Evolutionary conservation across 2,329 filamentous ascomycete genomes (phyloP).

Genomic region (Aspergillus puulaauensis): DNA sequence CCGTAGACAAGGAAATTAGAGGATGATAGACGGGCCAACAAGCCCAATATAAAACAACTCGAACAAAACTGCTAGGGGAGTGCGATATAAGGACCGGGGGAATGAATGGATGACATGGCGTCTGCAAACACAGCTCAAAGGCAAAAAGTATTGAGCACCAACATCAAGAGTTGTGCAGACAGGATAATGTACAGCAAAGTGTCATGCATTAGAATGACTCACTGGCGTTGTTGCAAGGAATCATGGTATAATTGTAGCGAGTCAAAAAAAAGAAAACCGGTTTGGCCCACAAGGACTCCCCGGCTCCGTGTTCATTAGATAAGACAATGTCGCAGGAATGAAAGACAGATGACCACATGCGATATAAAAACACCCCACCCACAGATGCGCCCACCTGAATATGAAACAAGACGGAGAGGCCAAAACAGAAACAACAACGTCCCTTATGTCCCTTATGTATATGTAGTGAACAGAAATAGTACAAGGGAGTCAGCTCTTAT

Average conservation of each 20-base stretch:
- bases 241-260: slow-evolving; percentile 24
- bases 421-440: slow-evolving; percentile 22
- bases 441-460: slow-evolving; percentile 41
- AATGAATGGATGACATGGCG: slow-evolving; percentile 20
- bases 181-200: slow-evolving; percentile 34
- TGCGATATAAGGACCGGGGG: slow-evolving; percentile 17
- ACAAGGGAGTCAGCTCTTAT: slow-evolving; percentile 19
- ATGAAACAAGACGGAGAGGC: slow-evolving; percentile 21
- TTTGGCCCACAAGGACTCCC: slow-evolving; percentile 24
- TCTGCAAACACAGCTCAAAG: slow-evolving; percentile 13
- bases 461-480: slow-evolving; percentile 38
- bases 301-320: slow-evolving; percentile 27
- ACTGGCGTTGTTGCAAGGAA: slow-evolving; percentile 19
- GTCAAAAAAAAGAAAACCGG: slow-evolving; percentile 15
- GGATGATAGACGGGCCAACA: slow-evolving; percentile 15
- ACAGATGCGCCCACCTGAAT: slow-evolving; percentile 29
- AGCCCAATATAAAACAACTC: slow-evolving; percentile 13
- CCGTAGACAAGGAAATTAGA: slow-evolving; percentile 21
- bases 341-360: slow-evolving; percentile 20
- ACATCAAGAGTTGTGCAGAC: slow-evolving; percentile 23
- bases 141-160: slow-evolving; percentile 18
- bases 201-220: slow-evolving; percentile 32
- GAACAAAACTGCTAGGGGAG: slow-evolving; percentile 17
- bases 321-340: slow-evolving; percentile 24
- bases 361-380: slow-evolving; percentile 17